These are phyloP conservation scores for Termitomyces sp. DNA, from an alignment of 768 basidiomycete species.

Conservation along the genomic window DNA sequence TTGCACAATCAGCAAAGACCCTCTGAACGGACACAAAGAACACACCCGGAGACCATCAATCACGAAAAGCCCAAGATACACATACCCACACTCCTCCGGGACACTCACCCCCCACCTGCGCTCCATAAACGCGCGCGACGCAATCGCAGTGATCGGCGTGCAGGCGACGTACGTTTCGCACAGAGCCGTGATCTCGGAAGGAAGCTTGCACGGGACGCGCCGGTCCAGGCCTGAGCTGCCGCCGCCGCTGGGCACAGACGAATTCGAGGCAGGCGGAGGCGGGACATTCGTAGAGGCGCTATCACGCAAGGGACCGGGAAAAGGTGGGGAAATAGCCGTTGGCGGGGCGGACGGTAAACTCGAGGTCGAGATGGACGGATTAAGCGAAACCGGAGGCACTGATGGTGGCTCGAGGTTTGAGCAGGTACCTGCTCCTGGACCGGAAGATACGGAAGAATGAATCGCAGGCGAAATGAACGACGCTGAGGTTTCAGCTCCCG, in stretches of 20 bases:
- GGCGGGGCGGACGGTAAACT: background rate
- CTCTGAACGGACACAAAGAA: constrained; percentile 15
- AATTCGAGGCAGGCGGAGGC: background rate
- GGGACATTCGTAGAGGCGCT: no score
- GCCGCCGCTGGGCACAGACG: background rate
- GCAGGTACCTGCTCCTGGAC: background rate
- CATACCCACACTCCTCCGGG: constrained; percentile 34
- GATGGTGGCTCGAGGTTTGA: background rate
- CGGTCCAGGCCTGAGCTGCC: background rate
- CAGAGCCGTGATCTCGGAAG: constrained; percentile 39
- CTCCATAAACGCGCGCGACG: constrained; percentile 25
- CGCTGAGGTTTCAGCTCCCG: background rate
- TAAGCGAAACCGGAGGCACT: background rate
- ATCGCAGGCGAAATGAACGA: no score
- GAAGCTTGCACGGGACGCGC: constrained; percentile 27
- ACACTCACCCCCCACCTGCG: constrained; percentile 28
- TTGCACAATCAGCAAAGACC: background rate
- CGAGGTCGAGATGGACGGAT: background rate
- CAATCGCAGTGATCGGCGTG: constrained; percentile 39
- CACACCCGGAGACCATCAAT: constrained; percentile 34
- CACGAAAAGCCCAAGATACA: constrained; percentile 45
- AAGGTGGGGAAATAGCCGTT: background rate
- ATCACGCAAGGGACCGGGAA: background rate
- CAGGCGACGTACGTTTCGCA: constrained; percentile 34
- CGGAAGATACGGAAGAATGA: background rate